Conservation (phyloP, 2,329 filamentous ascomycete species). For the Zelopaecilomyces penicillatus region DNA sequence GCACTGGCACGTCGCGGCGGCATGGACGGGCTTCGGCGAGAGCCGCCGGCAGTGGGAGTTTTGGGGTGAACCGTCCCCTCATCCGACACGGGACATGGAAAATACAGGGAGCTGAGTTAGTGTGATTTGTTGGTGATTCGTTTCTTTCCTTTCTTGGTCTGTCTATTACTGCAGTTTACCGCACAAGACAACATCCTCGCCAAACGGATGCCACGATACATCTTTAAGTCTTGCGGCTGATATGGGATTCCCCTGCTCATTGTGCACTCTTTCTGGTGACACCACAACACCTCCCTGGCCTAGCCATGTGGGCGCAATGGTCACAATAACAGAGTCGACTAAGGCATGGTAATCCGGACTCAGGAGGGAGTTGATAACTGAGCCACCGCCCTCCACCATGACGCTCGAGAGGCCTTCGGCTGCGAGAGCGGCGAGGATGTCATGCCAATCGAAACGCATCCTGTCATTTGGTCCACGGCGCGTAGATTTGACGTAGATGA, state of each 20-base stretch:
- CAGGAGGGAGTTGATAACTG: slow-evolving; percentile 76
- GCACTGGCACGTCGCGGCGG: too few relatives aligned
- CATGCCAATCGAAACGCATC: slow-evolving; percentile 52
- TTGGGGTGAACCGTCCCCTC: too few relatives aligned
- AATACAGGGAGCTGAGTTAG: too few relatives aligned
- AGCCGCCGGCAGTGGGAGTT: too few relatives aligned
- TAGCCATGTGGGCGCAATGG: slow-evolving; percentile 85
- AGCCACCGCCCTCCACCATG: slow-evolving; percentile 86
- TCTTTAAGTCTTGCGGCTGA: slow-evolving; percentile 57
- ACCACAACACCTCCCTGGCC: slow-evolving; percentile 75
- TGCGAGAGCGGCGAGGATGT: slow-evolving; percentile 51
- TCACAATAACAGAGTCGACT: slow-evolving; percentile 74
- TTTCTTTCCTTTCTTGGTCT: too few relatives aligned
- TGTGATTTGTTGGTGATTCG: too few relatives aligned
- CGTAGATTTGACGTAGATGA: slow-evolving; percentile 31
- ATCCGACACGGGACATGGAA: too few relatives aligned
- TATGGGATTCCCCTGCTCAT: slow-evolving; percentile 41
- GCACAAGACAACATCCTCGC: slow-evolving; percentile 76
- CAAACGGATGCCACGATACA: slow-evolving; percentile 68
- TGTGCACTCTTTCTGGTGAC: slow-evolving; percentile 52
- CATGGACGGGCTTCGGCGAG: too few relatives aligned
- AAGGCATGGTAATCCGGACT: slow-evolving; percentile 49
- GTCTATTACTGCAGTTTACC: slow-evolving; percentile 42
- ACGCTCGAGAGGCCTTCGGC: slow-evolving; percentile 61
- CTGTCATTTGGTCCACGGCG: slow-evolving; percentile 27